Evolutionary conservation across 2,329 filamentous ascomycete species (phyloP).

Genomic region (Ophiostoma fasciatum): DNA sequence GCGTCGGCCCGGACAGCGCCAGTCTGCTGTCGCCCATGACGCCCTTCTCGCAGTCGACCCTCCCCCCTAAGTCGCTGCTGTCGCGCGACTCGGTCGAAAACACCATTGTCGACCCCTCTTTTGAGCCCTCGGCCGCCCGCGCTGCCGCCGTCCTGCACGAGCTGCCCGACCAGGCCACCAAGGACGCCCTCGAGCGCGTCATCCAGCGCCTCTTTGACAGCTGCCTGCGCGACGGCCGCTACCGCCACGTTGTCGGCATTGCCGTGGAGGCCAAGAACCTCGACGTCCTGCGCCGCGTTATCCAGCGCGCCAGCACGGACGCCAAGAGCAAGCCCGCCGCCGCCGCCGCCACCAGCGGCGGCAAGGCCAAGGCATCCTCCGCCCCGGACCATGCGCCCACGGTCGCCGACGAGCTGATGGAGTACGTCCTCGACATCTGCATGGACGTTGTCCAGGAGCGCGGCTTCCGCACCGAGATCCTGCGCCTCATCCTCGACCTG

Average conservation of each 20-base stretch:
- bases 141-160: slow-evolving; percentile 48
- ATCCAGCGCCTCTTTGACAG: slow-evolving; percentile 84
- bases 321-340: slow-evolving; percentile 38
- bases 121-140: slow-evolving; percentile 34
- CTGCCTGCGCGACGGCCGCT: slow-evolving; percentile 73
- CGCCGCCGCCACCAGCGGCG: slow-evolving; percentile 30
- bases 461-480: slow-evolving; percentile 65
- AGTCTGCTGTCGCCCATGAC: slow-evolving; percentile 76
- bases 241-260: slow-evolving; percentile 92
- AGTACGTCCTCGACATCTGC: slow-evolving; percentile 89
- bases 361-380: slow-evolving; percentile 25
- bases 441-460: slow-evolving; percentile 97
- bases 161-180: slow-evolving; percentile 52
- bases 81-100: slow-evolving; percentile 61
- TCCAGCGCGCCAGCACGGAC: slow-evolving; percentile 77
- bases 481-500: slow-evolving; percentile 87
- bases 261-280: slow-evolving; percentile 90
- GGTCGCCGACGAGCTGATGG: slow-evolving; percentile 81
- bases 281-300: slow-evolving; percentile 71
- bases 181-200: slow-evolving; percentile 65
- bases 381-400: slow-evolving; percentile 26
- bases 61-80: slow-evolving; percentile 90
- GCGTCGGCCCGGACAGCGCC: slow-evolving; percentile 51
- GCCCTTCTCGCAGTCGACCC: slow-evolving; percentile 83
- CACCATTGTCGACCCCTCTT: slow-evolving; percentile 43